Base-by-base conservation (phyloP, 139 green algal species). In the Tetraselmis chui region DNA sequence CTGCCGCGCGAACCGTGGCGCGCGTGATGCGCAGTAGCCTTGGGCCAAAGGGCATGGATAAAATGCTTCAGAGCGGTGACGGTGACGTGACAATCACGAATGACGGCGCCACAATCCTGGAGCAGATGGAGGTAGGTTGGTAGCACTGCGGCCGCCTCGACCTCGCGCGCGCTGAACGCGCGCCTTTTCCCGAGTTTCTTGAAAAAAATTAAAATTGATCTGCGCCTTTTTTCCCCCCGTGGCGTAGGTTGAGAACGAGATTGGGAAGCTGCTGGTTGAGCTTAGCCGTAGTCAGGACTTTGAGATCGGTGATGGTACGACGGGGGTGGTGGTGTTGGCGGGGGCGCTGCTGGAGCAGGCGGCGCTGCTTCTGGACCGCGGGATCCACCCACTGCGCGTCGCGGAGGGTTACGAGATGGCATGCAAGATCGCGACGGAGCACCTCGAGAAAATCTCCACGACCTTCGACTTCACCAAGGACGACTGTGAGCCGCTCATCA, bases 81-180 rank as follows among this genome's bases (percentile, higher is more conserved):
- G 97, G 97, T 2, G 97, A 99, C 81, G 93, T 99, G 0, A 98
- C 94, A 23, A 98, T 99, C 81, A 99, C 97, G 23, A 99, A 99
- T 85, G 97, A 99, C 85, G 96, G 97, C 30, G 97, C 97, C 2
- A 99, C 97, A 28, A 99, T 99, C 83, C 84, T 99, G 82, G 96
- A 99, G 83, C 93, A 98, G 87, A 99, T 99, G 97, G 94, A 99
- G 81, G 97, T 99, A n/a, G n/a, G n/a, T n/a, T n/a, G n/a, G n/a
- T n/a, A n/a, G n/a, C n/a, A n/a, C n/a, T n/a, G n/a, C n/a, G n/a
- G n/a, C n/a, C n/a, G n/a, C n/a, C n/a, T n/a, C n/a, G n/a, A n/a
- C n/a, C n/a, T n/a, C n/a, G n/a, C n/a, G n/a, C n/a, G n/a, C n/a
- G n/a, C n/a, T n/a, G n/a, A n/a, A n/a, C n/a, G n/a, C n/a, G n/a